A percentile compares a stretch with the other conserved stretches of the same genome.
Conservation (phyloP, 768 basidiomycete genomes). For the Termitomyces sp. region DNA sequence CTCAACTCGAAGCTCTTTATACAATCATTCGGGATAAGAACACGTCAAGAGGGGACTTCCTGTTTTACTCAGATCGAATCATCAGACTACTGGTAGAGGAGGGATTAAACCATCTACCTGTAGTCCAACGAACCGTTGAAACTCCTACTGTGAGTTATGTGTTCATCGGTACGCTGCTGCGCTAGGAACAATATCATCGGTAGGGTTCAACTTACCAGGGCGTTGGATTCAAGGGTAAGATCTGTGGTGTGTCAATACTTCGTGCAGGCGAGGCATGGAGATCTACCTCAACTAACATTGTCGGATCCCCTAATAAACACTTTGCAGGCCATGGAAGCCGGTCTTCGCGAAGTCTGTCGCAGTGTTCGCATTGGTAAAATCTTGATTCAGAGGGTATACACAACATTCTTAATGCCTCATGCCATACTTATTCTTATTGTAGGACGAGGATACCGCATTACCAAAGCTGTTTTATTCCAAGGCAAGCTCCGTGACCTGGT, state of each 20-base stretch:
- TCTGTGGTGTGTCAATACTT: constrained; percentile 94
- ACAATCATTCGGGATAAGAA: constrained; percentile 91
- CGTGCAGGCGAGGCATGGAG: constrained; percentile 79
- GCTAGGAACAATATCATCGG: neutral
- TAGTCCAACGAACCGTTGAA: constrained; percentile 68
- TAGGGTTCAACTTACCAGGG: constrained; percentile 84
- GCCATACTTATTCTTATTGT: neutral
- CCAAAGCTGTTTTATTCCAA: constrained; percentile 94
- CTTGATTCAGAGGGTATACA: constrained; percentile 84
- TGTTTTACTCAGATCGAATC: constrained; percentile 94
- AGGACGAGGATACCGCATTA: constrained; percentile 94
- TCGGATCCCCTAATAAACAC: neutral
- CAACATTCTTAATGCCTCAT: neutral
- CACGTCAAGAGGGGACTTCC: constrained; percentile 89
- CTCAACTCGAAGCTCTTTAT: constrained; percentile 92
- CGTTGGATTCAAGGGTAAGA: constrained; percentile 94
- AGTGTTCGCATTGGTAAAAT: constrained; percentile 97
- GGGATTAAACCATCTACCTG: constrained; percentile 84
- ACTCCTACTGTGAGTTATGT: constrained; percentile 70
- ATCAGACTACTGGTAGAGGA: constrained; percentile 80
- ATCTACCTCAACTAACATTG: neutral
- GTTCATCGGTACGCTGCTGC: neutral
- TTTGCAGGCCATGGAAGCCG: constrained; percentile 92
- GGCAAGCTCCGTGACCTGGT: constrained; percentile 31
- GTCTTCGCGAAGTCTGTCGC: constrained; percentile 92